Conservation (phyloP, 495 filamentous ascomycete species). For the Arthonia radiata region DNA sequence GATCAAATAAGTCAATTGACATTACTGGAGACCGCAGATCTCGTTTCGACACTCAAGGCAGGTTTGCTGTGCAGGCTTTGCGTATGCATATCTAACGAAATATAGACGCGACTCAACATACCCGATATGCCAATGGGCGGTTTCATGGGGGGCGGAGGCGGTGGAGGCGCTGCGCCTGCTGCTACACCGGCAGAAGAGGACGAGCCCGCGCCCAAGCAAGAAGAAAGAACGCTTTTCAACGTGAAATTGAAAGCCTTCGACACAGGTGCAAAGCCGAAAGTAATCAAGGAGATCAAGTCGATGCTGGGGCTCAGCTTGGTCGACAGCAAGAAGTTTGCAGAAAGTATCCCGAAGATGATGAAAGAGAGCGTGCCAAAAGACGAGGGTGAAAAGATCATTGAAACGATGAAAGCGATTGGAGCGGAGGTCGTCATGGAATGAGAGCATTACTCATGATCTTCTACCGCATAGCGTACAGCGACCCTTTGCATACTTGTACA, state of each 20-base stretch:
- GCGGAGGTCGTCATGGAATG: constrained; percentile 79
- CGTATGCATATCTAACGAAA: constrained; percentile 1
- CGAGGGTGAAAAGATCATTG: constrained; percentile 94
- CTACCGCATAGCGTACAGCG: no score
- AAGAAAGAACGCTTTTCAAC: constrained; percentile 95
- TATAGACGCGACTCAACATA: constrained; percentile 80
- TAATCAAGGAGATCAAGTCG: constrained; percentile 98
- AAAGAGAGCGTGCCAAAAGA: constrained; percentile 97
- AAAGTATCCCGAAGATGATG: constrained; percentile 90
- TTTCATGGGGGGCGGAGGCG: constrained; percentile 39
- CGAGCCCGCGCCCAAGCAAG: constrained; percentile 50
- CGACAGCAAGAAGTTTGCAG: constrained; percentile 99
- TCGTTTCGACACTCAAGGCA: constrained; percentile 83
- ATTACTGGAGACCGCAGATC: constrained; percentile 82
- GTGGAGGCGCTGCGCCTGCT: constrained; percentile 26
- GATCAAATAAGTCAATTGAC: constrained; percentile 98
- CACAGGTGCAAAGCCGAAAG: constrained; percentile 71
- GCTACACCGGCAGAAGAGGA: constrained; percentile 62
- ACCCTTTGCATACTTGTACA: no score
- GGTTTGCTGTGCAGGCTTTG: constrained; percentile 3
- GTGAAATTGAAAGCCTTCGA: constrained; percentile 81
- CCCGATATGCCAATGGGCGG: constrained; percentile 88
- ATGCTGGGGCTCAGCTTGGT: constrained; percentile 88
- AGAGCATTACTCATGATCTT: no score
- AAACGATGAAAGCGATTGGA: constrained; percentile 74